phyloP scores from a whole-genome alignment of 495 filamentous ascomycete species.

The Talaromyces borbonicus region DNA sequence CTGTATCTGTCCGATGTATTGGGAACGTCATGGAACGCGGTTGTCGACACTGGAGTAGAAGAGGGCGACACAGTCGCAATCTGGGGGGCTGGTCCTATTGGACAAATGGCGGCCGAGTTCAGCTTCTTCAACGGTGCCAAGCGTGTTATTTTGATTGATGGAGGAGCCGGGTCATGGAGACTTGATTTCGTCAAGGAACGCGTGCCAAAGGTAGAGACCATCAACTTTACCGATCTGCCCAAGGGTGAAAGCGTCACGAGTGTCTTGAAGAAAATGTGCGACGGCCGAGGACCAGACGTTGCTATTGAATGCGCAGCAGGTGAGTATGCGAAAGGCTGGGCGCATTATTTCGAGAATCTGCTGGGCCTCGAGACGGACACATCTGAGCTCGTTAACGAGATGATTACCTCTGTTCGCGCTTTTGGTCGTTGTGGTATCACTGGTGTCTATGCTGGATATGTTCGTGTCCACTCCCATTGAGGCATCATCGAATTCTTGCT shows the following conservation, averaged over 20 bases:
- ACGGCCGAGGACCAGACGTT: conserved; percentile 59
- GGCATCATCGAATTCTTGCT: not conserved
- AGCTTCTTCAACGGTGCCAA: conserved; percentile 59
- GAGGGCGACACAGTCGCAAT: conserved; percentile 73
- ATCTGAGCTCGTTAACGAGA: conserved; percentile 80
- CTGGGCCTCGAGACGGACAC: conserved; percentile 77
- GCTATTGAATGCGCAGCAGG: conserved; percentile 78
- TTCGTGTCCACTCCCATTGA: conserved; percentile 29
- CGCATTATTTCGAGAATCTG: conserved; percentile 64
- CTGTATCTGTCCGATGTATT: conserved; percentile 78
- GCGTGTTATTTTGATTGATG: conserved; percentile 75
- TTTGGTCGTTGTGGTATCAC: conserved; percentile 72
- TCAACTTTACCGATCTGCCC: conserved; percentile 47
- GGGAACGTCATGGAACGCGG: conserved; percentile 67
- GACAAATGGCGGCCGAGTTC: conserved; percentile 71
- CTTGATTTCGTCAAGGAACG: conserved; percentile 56
- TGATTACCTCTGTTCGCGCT: conserved; percentile 65
- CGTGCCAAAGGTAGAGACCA: conserved; percentile 50
- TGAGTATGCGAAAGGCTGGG: conserved; percentile 77
- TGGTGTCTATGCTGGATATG: conserved; percentile 73
- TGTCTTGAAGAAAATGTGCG: conserved; percentile 63
- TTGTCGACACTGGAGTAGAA: conserved; percentile 76
- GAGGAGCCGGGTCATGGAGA: conserved; percentile 50
- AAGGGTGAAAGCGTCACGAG: conserved; percentile 51
- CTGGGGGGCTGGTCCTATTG: conserved; percentile 71